These are phyloP conservation scores for Penicillium soppii DNA, from an alignment of 495 filamentous ascomycete species.

Conservation along the genomic window DNA sequence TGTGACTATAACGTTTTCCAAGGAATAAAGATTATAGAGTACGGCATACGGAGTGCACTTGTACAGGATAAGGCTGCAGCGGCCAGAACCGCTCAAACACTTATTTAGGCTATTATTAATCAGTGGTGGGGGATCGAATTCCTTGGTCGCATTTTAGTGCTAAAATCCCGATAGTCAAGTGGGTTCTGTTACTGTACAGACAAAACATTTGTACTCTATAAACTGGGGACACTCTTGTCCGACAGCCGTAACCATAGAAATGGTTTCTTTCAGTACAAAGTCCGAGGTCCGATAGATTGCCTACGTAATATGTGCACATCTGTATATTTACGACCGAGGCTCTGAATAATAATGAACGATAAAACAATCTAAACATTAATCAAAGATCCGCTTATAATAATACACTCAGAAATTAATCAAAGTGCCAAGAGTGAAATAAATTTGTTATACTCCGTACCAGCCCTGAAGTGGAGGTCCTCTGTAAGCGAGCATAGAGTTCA, in stretches of 20 bases:
- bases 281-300: background rate
- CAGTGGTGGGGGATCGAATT: constrained; percentile 3
- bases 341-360: too few relatives aligned
- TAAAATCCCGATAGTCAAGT: constrained; percentile 17
- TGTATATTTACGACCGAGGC: too few relatives aligned
- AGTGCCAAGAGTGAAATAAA: constrained; percentile 23
- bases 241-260: background rate
- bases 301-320: too few relatives aligned
- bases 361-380: constrained; percentile 11
- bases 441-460: too few relatives aligned
- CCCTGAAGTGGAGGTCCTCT: too few relatives aligned
- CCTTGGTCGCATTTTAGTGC: constrained; percentile 12
- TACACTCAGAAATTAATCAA: constrained; percentile 9
- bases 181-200: background rate
- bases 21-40: constrained; percentile 12
- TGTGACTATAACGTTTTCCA: constrained; percentile 5
- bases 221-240: background rate
- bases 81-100: constrained; percentile 13
- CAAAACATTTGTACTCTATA: background rate
- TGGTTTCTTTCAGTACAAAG: background rate
- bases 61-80: constrained; percentile 18
- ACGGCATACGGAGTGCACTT: background rate
- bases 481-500: constrained; percentile 48
- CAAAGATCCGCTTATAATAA: constrained; percentile 3
- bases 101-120: constrained; percentile 10